Conservation (phyloP, 495 filamentous ascomycete species). For the Apiosordaria backusii region DNA sequence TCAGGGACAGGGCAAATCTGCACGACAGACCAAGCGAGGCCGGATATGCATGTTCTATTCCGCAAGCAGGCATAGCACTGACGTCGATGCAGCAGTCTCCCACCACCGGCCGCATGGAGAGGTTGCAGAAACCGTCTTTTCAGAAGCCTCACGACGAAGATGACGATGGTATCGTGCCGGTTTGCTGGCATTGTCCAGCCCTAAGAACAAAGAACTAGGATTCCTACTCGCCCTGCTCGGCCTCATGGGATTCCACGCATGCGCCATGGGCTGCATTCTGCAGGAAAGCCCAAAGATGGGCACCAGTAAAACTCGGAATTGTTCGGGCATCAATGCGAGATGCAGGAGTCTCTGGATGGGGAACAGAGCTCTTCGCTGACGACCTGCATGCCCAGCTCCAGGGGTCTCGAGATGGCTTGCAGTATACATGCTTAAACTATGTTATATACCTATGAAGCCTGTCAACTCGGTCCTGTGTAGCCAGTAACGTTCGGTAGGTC, state of each 20-base stretch:
- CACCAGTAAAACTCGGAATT: constrained; percentile 2
- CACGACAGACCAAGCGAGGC: constrained; percentile 9
- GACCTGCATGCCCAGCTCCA: not conserved
- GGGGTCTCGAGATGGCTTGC: constrained; percentile 6
- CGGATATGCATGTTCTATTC: constrained; percentile 5
- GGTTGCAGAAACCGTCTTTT: not conserved
- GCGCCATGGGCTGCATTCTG: constrained; percentile 18
- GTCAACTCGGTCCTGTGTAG: not conserved
- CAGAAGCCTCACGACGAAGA: not conserved
- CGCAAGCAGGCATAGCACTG: not conserved
- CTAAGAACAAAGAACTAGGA: not conserved
- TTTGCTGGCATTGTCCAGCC: not conserved
- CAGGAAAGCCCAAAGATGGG: constrained; percentile 29
- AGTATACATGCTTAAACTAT: constrained; percentile 2
- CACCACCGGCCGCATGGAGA: not conserved
- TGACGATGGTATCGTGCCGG: not conserved
- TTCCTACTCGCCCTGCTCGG: not conserved
- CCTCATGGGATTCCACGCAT: constrained; percentile 1
- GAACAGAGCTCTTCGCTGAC: not conserved
- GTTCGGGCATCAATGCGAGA: constrained; percentile 35
- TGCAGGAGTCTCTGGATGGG: constrained; percentile 1
- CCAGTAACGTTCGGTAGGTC: not conserved
- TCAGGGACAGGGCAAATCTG: constrained; percentile 11
- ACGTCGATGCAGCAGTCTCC: not conserved
- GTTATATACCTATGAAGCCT: not conserved